Percentiles rank a stretch among this genome's conserved stretches.
Conservation (phyloP, 2,329 filamentous ascomycete species). For the Sphaerulina musiva region DNA sequence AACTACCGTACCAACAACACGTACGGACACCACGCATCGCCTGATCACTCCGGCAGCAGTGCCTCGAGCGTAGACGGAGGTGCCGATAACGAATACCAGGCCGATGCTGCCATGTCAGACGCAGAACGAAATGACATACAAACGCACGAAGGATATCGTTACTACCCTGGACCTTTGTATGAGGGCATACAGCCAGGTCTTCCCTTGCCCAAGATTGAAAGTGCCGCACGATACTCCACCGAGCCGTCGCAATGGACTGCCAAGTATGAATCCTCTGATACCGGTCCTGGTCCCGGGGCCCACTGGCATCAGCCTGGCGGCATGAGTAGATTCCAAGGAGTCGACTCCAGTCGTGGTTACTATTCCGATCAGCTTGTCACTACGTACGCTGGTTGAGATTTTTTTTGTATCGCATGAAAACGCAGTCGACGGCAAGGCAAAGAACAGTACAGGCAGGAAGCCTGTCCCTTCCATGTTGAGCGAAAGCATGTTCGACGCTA, state of each 20-base stretch:
- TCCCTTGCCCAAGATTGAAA: slow-evolving; percentile 30
- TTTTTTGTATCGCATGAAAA: no score
- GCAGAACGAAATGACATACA: slow-evolving; percentile 41
- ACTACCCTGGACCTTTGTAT: slow-evolving; percentile 42
- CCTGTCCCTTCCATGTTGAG: not conserved
- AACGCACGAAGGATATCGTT: slow-evolving; percentile 40
- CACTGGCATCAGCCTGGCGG: slow-evolving; percentile 34
- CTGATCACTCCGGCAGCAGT: slow-evolving; percentile 41
- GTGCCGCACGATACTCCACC: slow-evolving; percentile 24
- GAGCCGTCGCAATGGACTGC: slow-evolving; percentile 34
- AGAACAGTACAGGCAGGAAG: not conserved
- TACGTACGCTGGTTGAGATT: slow-evolving; percentile 11
- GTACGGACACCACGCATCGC: slow-evolving; percentile 24
- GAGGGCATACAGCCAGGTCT: slow-evolving; percentile 33
- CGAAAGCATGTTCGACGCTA: not conserved
- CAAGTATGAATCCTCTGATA: slow-evolving; percentile 40
- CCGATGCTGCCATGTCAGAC: slow-evolving; percentile 37
- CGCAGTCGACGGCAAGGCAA: not conserved
- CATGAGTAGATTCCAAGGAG: slow-evolving; percentile 42
- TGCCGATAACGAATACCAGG: slow-evolving; percentile 29
- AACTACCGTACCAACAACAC: slow-evolving; percentile 27
- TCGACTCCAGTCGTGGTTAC: slow-evolving; percentile 43
- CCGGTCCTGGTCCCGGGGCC: slow-evolving; percentile 24
- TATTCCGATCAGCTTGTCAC: slow-evolving; percentile 40
- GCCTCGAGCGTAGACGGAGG: slow-evolving; percentile 33